phyloP scores from a whole-genome alignment of 495 filamentous ascomycete genomes.

The Daldinia vernicosa region DNA sequence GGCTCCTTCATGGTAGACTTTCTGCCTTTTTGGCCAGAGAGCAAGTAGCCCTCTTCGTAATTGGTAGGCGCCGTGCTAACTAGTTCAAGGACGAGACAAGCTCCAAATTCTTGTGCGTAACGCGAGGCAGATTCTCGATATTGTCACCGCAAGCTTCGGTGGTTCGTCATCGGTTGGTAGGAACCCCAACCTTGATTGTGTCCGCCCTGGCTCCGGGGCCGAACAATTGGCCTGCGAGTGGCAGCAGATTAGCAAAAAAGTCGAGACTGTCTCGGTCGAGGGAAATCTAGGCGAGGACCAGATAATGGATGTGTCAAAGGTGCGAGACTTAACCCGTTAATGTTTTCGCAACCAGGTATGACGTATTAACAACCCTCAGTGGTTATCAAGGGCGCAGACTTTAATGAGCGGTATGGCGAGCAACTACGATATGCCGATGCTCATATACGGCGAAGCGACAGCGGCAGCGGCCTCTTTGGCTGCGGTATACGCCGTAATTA shows the following conservation, averaged over 20 bases:
- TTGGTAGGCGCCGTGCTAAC: constrained; percentile 22
- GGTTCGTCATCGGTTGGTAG: constrained; percentile 59
- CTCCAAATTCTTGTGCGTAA: constrained; percentile 75
- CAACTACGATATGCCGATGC: constrained; percentile 77
- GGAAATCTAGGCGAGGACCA: constrained; percentile 37
- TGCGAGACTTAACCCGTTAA: constrained; percentile 18
- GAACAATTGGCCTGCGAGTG: constrained; percentile 74
- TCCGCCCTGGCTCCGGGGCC: constrained; percentile 55
- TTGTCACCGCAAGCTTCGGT: constrained; percentile 76
- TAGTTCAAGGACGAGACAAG: constrained; percentile 61
- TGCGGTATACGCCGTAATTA: constrained; percentile 37
- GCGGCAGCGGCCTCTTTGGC: constrained; percentile 37
- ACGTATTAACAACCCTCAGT: constrained; percentile 52
- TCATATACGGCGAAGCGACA: constrained; percentile 48
- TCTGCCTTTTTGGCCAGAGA: constrained; percentile 74
- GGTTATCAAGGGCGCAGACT: constrained; percentile 73
- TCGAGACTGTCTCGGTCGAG: constrained; percentile 6
- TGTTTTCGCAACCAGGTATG: background rate
- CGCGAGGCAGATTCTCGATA: constrained; percentile 77
- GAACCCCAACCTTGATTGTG: constrained; percentile 53
- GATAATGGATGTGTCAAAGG: constrained; percentile 45
- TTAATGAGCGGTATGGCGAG: constrained; percentile 87
- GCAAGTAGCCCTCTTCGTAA: constrained; percentile 52
- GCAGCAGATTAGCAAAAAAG: constrained; percentile 51
- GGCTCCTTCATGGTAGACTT: constrained; percentile 87